These are phyloP conservation scores for Wickerhamomyces xylosicus DNA, from an alignment of 805 yeast genomes.

Conservation along the genomic window DNA sequence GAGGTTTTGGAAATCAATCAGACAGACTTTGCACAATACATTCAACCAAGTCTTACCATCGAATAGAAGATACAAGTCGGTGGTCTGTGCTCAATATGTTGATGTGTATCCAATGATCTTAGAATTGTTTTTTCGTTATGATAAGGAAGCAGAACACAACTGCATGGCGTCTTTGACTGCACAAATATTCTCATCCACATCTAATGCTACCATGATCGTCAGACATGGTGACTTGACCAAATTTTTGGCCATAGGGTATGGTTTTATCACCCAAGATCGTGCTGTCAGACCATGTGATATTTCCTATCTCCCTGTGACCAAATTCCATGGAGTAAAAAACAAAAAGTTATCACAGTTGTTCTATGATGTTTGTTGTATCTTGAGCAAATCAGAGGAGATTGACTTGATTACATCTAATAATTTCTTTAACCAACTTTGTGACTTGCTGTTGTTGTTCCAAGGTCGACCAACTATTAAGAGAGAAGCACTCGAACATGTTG, in stretches of 20 bases:
- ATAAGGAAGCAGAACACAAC: conserved; percentile 73
- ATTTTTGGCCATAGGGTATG: conserved; percentile 52
- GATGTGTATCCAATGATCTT: conserved; percentile 72
- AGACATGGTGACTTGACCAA: conserved; percentile 55
- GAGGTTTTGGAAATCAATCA: conserved; percentile 56
- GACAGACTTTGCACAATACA: conserved; percentile 50
- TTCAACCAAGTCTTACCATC: conserved; percentile 57
- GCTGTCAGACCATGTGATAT: conserved; percentile 35
- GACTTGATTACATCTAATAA: conserved; percentile 31
- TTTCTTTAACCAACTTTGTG: conserved; percentile 51
- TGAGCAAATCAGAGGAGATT: conserved; percentile 57
- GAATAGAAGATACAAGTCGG: conserved; percentile 40
- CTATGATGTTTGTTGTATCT: conserved; percentile 67
- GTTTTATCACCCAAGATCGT: conserved; percentile 46
- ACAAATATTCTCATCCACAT: conserved; percentile 72
- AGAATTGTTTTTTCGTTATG: conserved; percentile 56
- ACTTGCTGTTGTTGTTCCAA: conserved; percentile 59
- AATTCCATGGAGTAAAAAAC: conserved; percentile 32
- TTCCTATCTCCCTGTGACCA: conserved; percentile 22
- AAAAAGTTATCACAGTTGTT: conserved; percentile 72
- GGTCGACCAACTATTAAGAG: conserved; percentile 68
- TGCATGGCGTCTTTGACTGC: conserved; percentile 64
- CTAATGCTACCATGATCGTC: conserved; percentile 54
- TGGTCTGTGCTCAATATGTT: conserved; percentile 71
- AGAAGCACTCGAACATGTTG: conserved; percentile 75